Base-by-base conservation (phyloP, 768 basidiomycete genomes). In the Tubosaeta brunneosetosa region DNA sequence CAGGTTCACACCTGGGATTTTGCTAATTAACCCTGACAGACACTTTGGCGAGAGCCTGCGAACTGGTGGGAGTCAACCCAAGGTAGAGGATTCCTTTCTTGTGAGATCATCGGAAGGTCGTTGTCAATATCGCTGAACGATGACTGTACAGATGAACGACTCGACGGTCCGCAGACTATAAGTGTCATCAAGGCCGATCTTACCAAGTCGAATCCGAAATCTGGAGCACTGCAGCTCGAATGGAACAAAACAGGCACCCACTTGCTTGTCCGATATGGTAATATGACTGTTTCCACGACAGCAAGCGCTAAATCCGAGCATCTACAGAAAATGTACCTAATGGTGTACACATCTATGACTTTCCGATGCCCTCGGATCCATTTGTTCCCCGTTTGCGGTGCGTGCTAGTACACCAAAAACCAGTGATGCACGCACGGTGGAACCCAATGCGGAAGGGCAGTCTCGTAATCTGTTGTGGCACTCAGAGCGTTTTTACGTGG, bases 31-130 rank as follows among this genome's bases (percentile, higher is more conserved):
- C 50, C 25, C 22, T 33, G 49, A 54, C 62, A 95, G 94, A 78
- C 70, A 11, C 73, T 90, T 12, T 97, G 94, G 94, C 78, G 84
- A 53, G 94, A 97, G 65, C 92, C 94, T 2, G 60, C 75, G 0
- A 83, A 84, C 55, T 97, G 94, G 94, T 70, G 91, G 38, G 87
- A 88, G 65, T 76, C 84, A 1, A 92, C 91, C 0, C 81, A 86
- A 62, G 91, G 89, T 26, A 82, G 86, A 50, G 93, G 93, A 5
- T 94, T 94, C 65, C 73, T 95, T 25, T 88, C 91, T 22, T 97
- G 94, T 92, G 61, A 25, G 77, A 62, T 27, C 36, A 22, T 36
- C 27, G 19, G 37, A 33, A n/a, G 22, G 5, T 27, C 31, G 14
- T 44, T 34, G 5, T 11, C 9, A 25, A 44, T 6, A 37, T 14